phyloP scores from a whole-genome alignment of 148 eudicot species.

The Dysphania ambrosioides region DNA sequence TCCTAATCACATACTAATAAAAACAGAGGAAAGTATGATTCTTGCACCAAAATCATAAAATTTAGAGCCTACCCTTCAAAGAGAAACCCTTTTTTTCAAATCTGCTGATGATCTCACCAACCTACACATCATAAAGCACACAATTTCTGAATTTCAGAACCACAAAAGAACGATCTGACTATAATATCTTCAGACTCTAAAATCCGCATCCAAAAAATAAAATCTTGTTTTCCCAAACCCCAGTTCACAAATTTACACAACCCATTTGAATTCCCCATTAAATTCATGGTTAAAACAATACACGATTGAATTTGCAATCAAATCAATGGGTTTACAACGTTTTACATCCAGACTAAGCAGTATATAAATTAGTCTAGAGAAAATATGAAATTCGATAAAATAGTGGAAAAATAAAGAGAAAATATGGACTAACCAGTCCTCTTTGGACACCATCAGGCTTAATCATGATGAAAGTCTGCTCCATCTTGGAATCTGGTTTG shows the following conservation, averaged over 20 bases:
- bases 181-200: neutral
- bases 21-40: neutral
- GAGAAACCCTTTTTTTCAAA: conserved; percentile 94
- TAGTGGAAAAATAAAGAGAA: neutral
- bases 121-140: conserved; percentile 29
- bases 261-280: neutral
- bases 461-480: conserved; percentile 83
- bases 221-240: neutral
- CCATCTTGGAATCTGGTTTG: conserved; percentile 40
- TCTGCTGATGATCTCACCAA: conserved; percentile 86
- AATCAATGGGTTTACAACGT: too few relatives aligned
- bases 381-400: neutral
- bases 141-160: neutral
- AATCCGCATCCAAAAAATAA: neutral
- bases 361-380: neutral
- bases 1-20: neutral
- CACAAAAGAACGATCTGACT: neutral
- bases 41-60: neutral
- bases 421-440: conserved; percentile 64
- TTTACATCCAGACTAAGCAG: too few relatives aligned
- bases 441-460: conserved; percentile 88
- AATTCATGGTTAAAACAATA: too few relatives aligned
- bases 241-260: neutral
- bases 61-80: conserved; percentile 53
- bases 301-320: too few relatives aligned